Evolutionary conservation across 179 eudicot genomes (phyloP).

Genomic region (Spinacia oleracea): DNA sequence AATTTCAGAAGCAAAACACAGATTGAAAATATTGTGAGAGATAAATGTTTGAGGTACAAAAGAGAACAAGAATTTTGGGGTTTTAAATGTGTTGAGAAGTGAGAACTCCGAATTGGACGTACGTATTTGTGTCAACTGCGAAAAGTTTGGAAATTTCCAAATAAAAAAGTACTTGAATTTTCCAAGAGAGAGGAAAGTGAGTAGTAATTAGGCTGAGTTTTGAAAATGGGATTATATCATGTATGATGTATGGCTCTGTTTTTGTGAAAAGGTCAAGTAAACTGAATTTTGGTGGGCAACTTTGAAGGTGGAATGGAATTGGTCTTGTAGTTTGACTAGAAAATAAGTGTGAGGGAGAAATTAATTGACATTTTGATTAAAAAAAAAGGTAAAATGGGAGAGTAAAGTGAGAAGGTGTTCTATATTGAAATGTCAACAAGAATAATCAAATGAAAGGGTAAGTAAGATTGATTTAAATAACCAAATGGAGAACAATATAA

Average conservation of each 20-base stretch:
- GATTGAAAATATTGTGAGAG: constrained; percentile 16
- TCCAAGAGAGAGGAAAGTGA: not conserved
- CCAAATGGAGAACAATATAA: not conserved
- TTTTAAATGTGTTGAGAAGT: constrained; percentile 18
- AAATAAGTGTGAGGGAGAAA: not conserved
- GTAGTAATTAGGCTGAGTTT: not conserved
- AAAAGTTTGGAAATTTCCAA: constrained; percentile 12
- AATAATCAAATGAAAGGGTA: not conserved
- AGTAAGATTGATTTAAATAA: not conserved
- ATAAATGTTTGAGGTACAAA: not conserved
- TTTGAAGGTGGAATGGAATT: constrained; percentile 24
- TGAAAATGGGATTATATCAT: constrained; percentile 9
- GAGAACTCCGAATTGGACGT: constrained; percentile 37
- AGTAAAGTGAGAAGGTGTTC: not conserved
- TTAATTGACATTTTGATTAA: not conserved
- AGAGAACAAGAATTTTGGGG: not conserved
- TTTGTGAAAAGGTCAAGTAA: constrained; percentile 12
- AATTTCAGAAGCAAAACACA: constrained; percentile 20
- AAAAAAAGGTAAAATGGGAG: not conserved
- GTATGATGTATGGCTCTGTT: constrained; percentile 1
- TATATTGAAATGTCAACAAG: constrained; percentile 12
- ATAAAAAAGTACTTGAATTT: not conserved
- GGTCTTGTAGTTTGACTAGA: constrained; percentile 19
- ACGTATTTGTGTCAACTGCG: constrained; percentile 3
- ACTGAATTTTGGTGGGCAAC: constrained; percentile 13